Percentiles rank a stretch among this genome's conserved stretches.
Conservation (phyloP, 176 grass and related monocot species). For the Oryza officinalis region DNA sequence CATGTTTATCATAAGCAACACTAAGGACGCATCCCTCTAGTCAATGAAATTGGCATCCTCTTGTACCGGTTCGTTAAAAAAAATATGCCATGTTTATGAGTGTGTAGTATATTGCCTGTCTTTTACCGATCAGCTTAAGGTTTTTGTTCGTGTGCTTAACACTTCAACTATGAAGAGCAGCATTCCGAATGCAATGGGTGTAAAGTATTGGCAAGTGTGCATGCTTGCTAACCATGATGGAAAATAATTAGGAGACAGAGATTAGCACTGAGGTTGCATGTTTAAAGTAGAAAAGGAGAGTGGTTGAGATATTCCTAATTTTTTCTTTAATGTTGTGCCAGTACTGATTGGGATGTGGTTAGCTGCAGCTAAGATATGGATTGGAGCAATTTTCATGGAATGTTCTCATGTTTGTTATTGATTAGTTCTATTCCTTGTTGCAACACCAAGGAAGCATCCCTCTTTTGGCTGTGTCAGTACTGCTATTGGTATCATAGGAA, state of each 20-base stretch:
- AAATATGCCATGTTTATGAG: neutral
- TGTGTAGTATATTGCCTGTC: neutral
- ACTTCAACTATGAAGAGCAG: neutral
- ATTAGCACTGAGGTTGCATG: neutral
- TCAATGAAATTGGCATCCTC: too few relatives aligned
- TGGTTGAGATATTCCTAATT: constrained; percentile 2
- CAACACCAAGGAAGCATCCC: neutral
- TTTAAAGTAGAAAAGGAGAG: neutral
- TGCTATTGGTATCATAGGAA: neutral
- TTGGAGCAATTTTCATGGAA: neutral
- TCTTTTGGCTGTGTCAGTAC: neutral
- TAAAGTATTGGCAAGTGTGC: neutral
- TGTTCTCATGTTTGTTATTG: neutral
- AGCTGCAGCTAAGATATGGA: constrained; percentile 7
- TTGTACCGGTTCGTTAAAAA: too few relatives aligned
- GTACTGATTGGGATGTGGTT: neutral
- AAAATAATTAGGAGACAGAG: neutral
- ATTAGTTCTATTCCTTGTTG: constrained; percentile 20
- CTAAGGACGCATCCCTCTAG: too few relatives aligned
- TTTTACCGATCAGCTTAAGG: neutral
- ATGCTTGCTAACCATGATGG: neutral
- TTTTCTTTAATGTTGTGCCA: neutral
- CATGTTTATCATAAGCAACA: neutral
- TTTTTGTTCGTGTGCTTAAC: neutral
- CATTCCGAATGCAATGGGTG: neutral